Evolutionary conservation across 176 grass and related monocot species (phyloP), one percentile per base, ranked within the genome.

Genomic region (Aegilops tauschii): DNA sequence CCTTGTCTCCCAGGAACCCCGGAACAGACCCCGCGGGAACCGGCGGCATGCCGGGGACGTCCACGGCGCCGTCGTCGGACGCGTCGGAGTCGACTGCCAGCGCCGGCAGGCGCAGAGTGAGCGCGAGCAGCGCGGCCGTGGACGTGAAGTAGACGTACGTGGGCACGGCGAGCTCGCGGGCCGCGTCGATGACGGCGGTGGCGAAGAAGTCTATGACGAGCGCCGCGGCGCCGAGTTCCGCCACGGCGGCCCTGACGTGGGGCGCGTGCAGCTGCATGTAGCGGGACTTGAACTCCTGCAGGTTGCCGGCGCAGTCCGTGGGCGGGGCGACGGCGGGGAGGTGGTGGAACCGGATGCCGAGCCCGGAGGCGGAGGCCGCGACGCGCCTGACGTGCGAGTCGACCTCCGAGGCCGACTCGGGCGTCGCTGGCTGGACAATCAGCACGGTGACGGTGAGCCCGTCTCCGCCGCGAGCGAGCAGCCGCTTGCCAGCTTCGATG

Each of bases 131-230:
- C 23, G 78, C 87, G 3, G 85, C 82, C 0, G 80, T 85, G 73
- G 88, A 87, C 13, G 82, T 85, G 85, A 90, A 95, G 86, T 90
- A 95, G 32, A 95, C 78, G 52, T 95, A 95, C 1, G 90, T 59
- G 37, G 88, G 88, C 18, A 95, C 72, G 61, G 9, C 81, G 31
- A 89, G 64, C 54, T 76, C 90, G 2, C 67, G 78, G 5, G 80
- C 86, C 1, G 45, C 93, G 74, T 93, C 90, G 14, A 95, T 45
- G 39, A 84, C 62, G 21, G 80, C 35, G 6, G 93, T 95, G 20
- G 78, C 70, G 63, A 95, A 93, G 69, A 95, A 88, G 83, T 95
- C 93, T 12, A 95, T 5, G 23, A 95, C 83, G 63, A 95, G 73
- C 44, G 89, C 80, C 6, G 76, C 69, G 58, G 85, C 85, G 40